Conservation (phyloP, 2,329 filamentous ascomycete genomes). For the Botrytis fragariae region DNA sequence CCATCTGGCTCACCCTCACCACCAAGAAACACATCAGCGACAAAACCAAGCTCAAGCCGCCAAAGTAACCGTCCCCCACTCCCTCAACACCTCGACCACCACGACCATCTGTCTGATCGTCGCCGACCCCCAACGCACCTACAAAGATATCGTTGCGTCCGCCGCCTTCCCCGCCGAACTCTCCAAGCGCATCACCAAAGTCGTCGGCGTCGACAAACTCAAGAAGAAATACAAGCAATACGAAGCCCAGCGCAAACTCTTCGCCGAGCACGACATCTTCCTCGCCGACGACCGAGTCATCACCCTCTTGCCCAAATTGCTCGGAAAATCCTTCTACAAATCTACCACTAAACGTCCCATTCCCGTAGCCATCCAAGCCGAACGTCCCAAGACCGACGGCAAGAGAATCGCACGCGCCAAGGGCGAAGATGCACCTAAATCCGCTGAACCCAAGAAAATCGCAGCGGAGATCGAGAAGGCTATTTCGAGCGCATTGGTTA, state of each 20-base stretch:
- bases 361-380: constrained; percentile 68
- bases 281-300: constrained; percentile 86
- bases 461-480: constrained; percentile 80
- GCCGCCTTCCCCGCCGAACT: constrained; percentile 68
- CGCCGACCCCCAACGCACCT: constrained; percentile 74
- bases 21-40: constrained; percentile 68
- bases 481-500: constrained; percentile 72
- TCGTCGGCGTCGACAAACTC: constrained; percentile 82
- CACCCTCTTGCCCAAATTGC: constrained; percentile 67
- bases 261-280: constrained; percentile 87
- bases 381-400: constrained; percentile 59
- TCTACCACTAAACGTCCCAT: constrained; percentile 79
- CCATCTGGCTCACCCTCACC: constrained; percentile 61
- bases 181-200: constrained; percentile 64
- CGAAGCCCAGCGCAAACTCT: constrained; percentile 80
- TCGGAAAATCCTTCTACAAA: constrained; percentile 95
- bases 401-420: constrained; percentile 59
- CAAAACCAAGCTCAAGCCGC: constrained; percentile 74
- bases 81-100: constrained; percentile 64
- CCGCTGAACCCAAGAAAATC: constrained; percentile 50
- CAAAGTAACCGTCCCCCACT: constrained; percentile 76
- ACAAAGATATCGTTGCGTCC: constrained; percentile 83
- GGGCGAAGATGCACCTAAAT: constrained; percentile 46
- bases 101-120: constrained; percentile 83
- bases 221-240: constrained; percentile 87